Conservation (phyloP, 352 stramenopile genomes). For the Globisporangium paroecandrum region DNA sequence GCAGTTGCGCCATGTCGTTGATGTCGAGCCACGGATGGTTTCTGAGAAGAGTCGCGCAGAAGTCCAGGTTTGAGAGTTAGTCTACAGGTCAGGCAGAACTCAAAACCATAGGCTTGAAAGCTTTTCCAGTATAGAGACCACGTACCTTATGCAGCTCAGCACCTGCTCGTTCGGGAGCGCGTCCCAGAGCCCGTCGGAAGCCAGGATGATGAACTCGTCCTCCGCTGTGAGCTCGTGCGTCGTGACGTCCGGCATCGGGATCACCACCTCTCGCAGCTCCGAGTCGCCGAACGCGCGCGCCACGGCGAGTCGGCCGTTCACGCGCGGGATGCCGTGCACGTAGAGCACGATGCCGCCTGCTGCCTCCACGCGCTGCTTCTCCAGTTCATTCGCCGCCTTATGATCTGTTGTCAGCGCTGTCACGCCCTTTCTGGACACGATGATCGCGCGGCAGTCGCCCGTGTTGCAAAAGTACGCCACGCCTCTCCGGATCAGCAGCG, state of each 20-base stretch:
- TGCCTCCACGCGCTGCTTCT: slow-evolving; percentile 69
- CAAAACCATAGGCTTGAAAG: background rate
- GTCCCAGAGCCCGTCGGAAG: slow-evolving; percentile 77
- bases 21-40: slow-evolving; percentile 64
- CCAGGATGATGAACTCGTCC: slow-evolving; percentile 77
- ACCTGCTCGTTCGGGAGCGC: slow-evolving; percentile 69
- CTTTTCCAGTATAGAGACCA: background rate
- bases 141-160: slow-evolving; percentile 49
- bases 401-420: slow-evolving; percentile 68
- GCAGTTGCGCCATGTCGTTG: slow-evolving; percentile 57
- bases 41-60: slow-evolving; percentile 13
- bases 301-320: slow-evolving; percentile 69
- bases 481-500: slow-evolving; percentile 48
- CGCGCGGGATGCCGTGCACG: slow-evolving; percentile 64
- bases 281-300: slow-evolving; percentile 68
- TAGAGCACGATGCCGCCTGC: slow-evolving; percentile 71
- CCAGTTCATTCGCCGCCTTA: slow-evolving; percentile 60
- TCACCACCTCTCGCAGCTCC: slow-evolving; percentile 57
- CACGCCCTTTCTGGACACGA: slow-evolving; percentile 41
- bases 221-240: slow-evolving; percentile 38
- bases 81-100: background rate
- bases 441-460: slow-evolving; percentile 69
- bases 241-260: slow-evolving; percentile 61
- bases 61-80: background rate
- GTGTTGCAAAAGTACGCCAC: slow-evolving; percentile 66